Conservation (phyloP, 345 rosid species). For the Corymbia maculata region DNA sequence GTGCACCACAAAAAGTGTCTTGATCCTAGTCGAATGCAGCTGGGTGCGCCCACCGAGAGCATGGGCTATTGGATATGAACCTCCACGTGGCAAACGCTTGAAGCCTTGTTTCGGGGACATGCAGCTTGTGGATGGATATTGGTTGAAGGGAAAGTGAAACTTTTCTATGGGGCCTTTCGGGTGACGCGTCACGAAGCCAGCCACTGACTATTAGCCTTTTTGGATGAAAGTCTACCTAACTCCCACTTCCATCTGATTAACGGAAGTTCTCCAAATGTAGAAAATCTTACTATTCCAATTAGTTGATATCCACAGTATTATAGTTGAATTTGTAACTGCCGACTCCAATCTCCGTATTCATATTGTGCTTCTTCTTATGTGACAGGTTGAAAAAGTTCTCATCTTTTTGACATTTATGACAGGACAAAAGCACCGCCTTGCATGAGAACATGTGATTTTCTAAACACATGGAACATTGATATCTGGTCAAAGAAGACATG, state of each 20-base stretch:
- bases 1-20: slow-evolving; percentile 31
- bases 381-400: not conserved
- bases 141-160: not conserved
- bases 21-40: not conserved
- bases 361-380: not conserved
- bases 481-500: not conserved
- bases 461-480: not conserved
- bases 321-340: not conserved
- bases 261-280: not conserved
- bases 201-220: slow-evolving; percentile 2
- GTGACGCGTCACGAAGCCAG: not conserved
- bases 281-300: not conserved
- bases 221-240: not conserved
- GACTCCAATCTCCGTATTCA: not conserved
- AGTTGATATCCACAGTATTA: not conserved
- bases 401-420: not conserved
- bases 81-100: slow-evolving; percentile 14
- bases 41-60: not conserved
- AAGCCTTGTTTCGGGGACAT: not conserved
- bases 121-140: not conserved
- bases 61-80: slow-evolving; percentile 39
- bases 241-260: not conserved
- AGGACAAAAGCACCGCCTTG: not conserved
- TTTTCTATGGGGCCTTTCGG: not conserved
- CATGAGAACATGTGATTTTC: not conserved